Base-by-base conservation (phyloP, 352 stramenopile species). In the Thalassiosira livingstoniorum region DNA sequence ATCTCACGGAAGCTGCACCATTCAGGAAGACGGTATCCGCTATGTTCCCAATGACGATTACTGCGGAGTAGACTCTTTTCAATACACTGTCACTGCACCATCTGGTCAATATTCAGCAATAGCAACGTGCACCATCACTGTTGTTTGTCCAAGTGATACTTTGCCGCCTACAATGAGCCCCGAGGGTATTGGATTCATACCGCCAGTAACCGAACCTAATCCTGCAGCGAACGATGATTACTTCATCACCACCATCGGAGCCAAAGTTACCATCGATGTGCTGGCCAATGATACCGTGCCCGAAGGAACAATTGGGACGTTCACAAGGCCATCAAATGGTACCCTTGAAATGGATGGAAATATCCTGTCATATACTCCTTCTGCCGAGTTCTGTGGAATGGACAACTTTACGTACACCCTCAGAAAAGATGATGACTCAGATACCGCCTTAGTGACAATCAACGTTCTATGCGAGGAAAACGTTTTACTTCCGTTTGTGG, bases 401-500 rank as follows among this genome's bases (percentile, higher is more conserved):
- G 67, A 75, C 1, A n/a, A 32, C 1, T 75, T 75, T 45, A 34
- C 42, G 2, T 75, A 75, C n/a, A 42, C 67, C 45, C 47, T 75
- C 2, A 60, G n/a, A 29, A 39, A 75, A 53, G 15, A n/a, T 27
- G 34, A 55, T 65, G 61, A 47, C 23, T 60, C 67, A 39, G 67
- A 75, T 62, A 53, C 34, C 25, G 67, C 67, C 4, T 10, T 18
- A 42, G 54, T 75, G 2, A 75, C 67, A n/a, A 35, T 75, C 10
- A n/a, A 75, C 42, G 67, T 75, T 25, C 54, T 67, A 27, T 75
- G 67, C 35, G 27, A 25, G 43, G 32, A 51, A 31, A 35, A 37
- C 21, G 47, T 29, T 37, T 37, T 21, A 10, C 47, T 13, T 68
- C 4, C 27, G n/a, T n/a, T n/a, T n/a, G n/a, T n/a, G n/a, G n/a